Evolutionary conservation across 352 stramenopile species (phyloP).

Genomic region (Plasmopara viticola): DNA sequence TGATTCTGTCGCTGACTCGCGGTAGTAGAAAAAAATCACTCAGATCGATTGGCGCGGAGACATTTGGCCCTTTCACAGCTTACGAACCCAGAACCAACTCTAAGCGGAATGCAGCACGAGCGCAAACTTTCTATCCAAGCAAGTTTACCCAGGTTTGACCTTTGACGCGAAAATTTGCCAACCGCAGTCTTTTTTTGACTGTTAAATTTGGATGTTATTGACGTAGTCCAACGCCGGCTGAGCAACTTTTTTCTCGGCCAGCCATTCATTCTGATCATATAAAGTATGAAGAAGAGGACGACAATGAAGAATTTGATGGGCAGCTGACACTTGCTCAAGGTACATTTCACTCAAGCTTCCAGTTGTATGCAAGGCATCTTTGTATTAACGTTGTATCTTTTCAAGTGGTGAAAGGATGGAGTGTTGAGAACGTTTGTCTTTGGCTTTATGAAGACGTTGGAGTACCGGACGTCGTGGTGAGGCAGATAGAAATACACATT

Average conservation of each 20-base stretch:
- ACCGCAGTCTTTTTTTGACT: not conserved
- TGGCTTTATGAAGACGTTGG: constrained; percentile 77
- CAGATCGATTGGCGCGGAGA: constrained; percentile 39
- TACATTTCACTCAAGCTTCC: constrained; percentile 4
- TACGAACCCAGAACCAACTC: constrained; percentile 21
- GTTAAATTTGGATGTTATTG: not conserved
- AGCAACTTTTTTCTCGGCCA: not conserved
- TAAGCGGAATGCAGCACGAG: not conserved
- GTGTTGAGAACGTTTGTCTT: constrained; percentile 72
- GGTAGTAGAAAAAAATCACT: constrained; percentile 16
- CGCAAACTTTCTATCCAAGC: constrained; percentile 6
- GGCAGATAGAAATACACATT: not conserved
- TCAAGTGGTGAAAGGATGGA: constrained; percentile 69
- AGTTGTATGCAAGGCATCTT: not conserved
- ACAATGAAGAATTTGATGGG: constrained; percentile 47
- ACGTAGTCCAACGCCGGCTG: constrained; percentile 5
- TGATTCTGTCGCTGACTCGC: not conserved
- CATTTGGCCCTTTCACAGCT: constrained; percentile 61
- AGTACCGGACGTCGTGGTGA: constrained; percentile 63
- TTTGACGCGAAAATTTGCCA: not conserved
- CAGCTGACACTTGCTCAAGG: constrained; percentile 62
- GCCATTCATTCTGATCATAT: constrained; percentile 19
- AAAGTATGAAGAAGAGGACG: constrained; percentile 37
- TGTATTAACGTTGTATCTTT: not conserved
- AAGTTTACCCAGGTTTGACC: constrained; percentile 16